Evolutionary conservation across 2,329 filamentous ascomycete species (phyloP).

Genomic region (Penicillium italicum): DNA sequence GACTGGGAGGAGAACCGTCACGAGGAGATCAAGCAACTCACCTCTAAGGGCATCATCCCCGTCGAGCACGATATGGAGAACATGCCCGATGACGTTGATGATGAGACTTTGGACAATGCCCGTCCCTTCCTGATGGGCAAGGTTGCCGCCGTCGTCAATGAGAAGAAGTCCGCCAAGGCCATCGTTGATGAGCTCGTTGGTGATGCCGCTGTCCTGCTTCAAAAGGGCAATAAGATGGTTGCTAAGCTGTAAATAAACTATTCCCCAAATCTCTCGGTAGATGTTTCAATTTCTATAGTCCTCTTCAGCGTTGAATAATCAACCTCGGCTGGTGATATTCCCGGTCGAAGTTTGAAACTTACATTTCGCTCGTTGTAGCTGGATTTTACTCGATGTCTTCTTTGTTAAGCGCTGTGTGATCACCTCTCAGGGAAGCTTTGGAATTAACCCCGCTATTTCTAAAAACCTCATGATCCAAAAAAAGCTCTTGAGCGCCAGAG

Average conservation of each 20-base stretch:
- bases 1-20: constrained; percentile 95
- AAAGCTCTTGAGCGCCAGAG: background rate
- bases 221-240: constrained; percentile 63
- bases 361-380: background rate
- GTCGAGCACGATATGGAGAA: constrained; percentile 93
- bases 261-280: too few relatives aligned
- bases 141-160: constrained; percentile 87
- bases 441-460: background rate
- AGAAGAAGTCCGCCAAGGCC: constrained; percentile 83
- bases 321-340: background rate
- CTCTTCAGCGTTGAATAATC: constrained; percentile 8
- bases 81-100: constrained; percentile 66
- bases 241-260: constrained; percentile 61
- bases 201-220: constrained; percentile 70
- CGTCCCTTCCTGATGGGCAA: constrained; percentile 95
- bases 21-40: constrained; percentile 88
- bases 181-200: constrained; percentile 92
- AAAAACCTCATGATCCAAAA: background rate
- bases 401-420: background rate
- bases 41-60: constrained; percentile 81
- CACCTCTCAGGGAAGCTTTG: background rate
- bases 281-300: constrained; percentile 2
- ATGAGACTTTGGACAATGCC: constrained; percentile 88
- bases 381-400: background rate
- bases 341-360: background rate